Percentiles rank a stretch among this genome's conserved stretches.
Conservation (phyloP, 1,139 yeast genomes). For the Kodamaea derodonti region DNA sequence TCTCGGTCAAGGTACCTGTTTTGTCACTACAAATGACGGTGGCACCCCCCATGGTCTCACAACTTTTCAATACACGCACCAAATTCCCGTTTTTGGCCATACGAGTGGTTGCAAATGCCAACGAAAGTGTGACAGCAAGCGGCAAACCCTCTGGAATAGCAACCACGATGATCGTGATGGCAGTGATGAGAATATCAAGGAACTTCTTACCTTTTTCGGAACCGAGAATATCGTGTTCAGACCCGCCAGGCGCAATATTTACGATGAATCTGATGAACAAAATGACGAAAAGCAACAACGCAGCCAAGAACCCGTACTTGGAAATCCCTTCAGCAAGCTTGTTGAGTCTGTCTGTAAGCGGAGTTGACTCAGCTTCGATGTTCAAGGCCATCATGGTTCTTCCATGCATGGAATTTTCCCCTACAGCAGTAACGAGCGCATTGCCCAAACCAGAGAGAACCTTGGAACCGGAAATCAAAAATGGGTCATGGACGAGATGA, state of each 20-base stretch:
- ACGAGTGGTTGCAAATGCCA: slow-evolving; percentile 96
- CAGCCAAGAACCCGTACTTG: slow-evolving; percentile 85
- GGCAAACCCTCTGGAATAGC: slow-evolving; percentile 99
- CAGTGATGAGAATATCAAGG: slow-evolving; percentile 80
- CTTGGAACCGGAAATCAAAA: slow-evolving; percentile 87
- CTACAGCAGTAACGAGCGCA: slow-evolving; percentile 87
- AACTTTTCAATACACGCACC: slow-evolving; percentile 88
- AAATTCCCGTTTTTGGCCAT: slow-evolving; percentile 96
- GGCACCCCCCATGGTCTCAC: slow-evolving; percentile 99
- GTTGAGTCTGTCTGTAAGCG: slow-evolving; percentile 80
- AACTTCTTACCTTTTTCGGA: slow-evolving; percentile 83
- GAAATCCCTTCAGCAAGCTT: slow-evolving; percentile 89
- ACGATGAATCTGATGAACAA: slow-evolving; percentile 73
- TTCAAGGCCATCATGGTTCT: slow-evolving; percentile 79
- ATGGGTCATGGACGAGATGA: slow-evolving; percentile 61
- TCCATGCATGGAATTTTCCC: slow-evolving; percentile 84
- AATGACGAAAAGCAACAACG: slow-evolving; percentile 71
- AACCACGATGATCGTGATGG: slow-evolving; percentile 90
- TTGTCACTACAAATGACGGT: slow-evolving; percentile 96
- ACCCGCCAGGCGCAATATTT: slow-evolving; percentile 55
- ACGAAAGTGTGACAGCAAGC: slow-evolving; percentile 89
- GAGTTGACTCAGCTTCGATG: slow-evolving; percentile 78
- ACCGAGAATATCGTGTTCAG: slow-evolving; percentile 41
- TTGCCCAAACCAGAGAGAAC: slow-evolving; percentile 82
- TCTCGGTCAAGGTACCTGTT: slow-evolving; percentile 94